A percentile compares a stretch with the other conserved stretches of the same genome.
Conservation (phyloP, 2,329 filamentous ascomycete species). For the Aureobasidium sp. region DNA sequence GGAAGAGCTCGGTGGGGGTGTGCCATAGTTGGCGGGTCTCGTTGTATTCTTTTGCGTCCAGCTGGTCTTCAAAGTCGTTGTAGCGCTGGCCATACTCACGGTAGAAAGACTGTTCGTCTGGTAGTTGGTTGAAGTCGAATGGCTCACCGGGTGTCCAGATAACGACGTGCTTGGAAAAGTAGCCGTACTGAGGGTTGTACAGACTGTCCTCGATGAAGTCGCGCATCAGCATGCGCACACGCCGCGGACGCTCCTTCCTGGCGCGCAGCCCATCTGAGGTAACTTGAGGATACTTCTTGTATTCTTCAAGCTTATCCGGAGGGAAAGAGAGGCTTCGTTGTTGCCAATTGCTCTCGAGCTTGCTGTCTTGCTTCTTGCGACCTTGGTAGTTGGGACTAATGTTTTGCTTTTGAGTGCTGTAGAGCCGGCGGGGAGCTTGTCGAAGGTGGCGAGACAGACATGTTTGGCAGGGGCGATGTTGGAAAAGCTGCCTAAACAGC, state of each 20-base stretch:
- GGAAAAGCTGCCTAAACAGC: constrained; percentile 80
- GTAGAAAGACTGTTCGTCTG: constrained; percentile 82
- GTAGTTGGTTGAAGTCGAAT: constrained; percentile 76
- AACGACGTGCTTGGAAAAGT: constrained; percentile 92
- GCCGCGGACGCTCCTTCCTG: constrained; percentile 67
- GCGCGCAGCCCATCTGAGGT: constrained; percentile 71
- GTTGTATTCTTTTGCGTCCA: constrained; percentile 67
- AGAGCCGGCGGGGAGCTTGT: constrained; percentile 14
- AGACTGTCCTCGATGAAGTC: constrained; percentile 97
- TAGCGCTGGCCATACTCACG: constrained; percentile 70
- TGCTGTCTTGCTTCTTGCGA: constrained; percentile 30
- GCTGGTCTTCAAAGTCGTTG: constrained; percentile 77
- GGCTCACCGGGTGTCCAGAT: constrained; percentile 91
- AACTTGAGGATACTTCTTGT: constrained; percentile 73
- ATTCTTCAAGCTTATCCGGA: constrained; percentile 71
- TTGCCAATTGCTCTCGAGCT: constrained; percentile 72
- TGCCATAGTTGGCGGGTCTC: constrained; percentile 92
- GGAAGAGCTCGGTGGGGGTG: constrained; percentile 93
- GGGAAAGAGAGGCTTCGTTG: constrained; percentile 71
- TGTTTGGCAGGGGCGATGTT: constrained; percentile 60
- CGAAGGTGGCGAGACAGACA: constrained; percentile 25
- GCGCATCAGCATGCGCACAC: constrained; percentile 93
- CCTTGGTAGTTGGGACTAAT: constrained; percentile 18
- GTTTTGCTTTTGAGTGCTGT: constrained; percentile 13
- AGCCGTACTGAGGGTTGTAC: constrained; percentile 91